Percentiles rank a stretch among this genome's conserved stretches.
Conservation (phyloP, 1,284 basidiomycete genomes). For the Fomitopsis betulina region DNA sequence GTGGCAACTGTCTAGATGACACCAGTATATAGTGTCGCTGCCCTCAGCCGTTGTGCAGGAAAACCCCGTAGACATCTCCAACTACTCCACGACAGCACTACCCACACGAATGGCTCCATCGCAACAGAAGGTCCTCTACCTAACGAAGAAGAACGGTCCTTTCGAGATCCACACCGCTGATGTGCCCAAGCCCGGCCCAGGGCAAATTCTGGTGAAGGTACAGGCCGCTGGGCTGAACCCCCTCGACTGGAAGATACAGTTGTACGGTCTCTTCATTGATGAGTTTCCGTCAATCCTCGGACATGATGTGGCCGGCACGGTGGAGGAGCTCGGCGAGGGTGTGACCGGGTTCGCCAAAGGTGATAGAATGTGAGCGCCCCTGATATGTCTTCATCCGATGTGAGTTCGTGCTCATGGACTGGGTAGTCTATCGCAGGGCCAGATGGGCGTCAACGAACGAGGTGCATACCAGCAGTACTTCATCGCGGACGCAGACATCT, state of each 20-base stretch:
- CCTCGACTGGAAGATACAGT: constrained; percentile 39
- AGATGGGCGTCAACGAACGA: constrained; percentile 1
- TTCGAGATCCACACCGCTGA: background rate
- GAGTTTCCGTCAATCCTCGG: constrained; percentile 20
- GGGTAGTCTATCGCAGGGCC: background rate
- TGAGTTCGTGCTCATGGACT: too few species aligned
- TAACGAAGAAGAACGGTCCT: background rate
- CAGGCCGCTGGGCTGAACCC: constrained; percentile 41
- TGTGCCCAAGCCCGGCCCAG: constrained; percentile 30
- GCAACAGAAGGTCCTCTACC: background rate
- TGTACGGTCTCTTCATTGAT: constrained; percentile 16
- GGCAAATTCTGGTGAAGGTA: constrained; percentile 41
- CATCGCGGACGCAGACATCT: too few species aligned
- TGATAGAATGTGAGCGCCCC: constrained; percentile 11
- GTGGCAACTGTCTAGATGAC: too few species aligned
- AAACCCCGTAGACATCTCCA: too few species aligned
- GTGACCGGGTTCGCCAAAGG: constrained; percentile 11
- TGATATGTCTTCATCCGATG: background rate
- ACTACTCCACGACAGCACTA: too few species aligned
- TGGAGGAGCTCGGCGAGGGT: constrained; percentile 15
- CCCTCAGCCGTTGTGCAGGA: too few species aligned
- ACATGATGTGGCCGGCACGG: constrained; percentile 11
- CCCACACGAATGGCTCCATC: background rate
- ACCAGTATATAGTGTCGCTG: too few species aligned
- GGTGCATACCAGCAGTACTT: too few species aligned